Base-by-base conservation (phyloP, 2,329 filamentous ascomycete genomes). In the Fusarium sp. region DNA sequence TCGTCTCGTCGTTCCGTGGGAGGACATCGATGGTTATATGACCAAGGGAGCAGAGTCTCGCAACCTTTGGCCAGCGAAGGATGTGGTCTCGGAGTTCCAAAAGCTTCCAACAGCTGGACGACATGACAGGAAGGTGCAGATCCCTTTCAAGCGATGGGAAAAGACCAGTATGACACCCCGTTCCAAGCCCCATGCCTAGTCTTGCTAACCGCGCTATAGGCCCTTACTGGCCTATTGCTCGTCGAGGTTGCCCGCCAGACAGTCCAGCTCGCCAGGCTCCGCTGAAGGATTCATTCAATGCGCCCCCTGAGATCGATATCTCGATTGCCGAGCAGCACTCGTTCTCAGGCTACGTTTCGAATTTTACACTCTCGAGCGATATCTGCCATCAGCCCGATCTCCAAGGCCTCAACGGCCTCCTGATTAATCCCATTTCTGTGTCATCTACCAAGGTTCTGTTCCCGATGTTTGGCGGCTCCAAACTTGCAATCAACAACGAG, bases 391-490 rank as follows among this genome's bases (percentile, higher is more conserved):
- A 92, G 54, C 88, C 90, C 1, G 86, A 90, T 65, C 80, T 92
- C 4, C 84, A 89, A 59, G 84, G 86, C 42, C 83, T 90, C 3
- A 87, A 91, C 68, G 90, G 90, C 42, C 87, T 91, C 69, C 84
- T 92, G 45, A 89, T 91, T 72, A 83, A 86, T 48, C 87, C 89
- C 0, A 81, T 90, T 22, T 86, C 85, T 13, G 85, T 86, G 1
- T 82, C 84, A 3, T 82, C 87, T 3, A 90, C 87, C 39, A 85
- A 85, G 63, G 81, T 85, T 7, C 78, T 92, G 18, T 85, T 91
- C 44, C 90, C 90, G 20, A 82, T 92, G 74, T 92, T 92, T 67
- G 87, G 89, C 43, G 90, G 90, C 62, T 91, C 89, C 78, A 92
- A 92, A 74, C 81, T 91, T 38, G 85, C 85, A 18, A 86, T 90